Percentiles rank a stretch among this genome's conserved stretches.
These are phyloP conservation scores for Solanum sejunctum DNA, from an alignment of 257 asterid species.

Conservation along the genomic window DNA sequence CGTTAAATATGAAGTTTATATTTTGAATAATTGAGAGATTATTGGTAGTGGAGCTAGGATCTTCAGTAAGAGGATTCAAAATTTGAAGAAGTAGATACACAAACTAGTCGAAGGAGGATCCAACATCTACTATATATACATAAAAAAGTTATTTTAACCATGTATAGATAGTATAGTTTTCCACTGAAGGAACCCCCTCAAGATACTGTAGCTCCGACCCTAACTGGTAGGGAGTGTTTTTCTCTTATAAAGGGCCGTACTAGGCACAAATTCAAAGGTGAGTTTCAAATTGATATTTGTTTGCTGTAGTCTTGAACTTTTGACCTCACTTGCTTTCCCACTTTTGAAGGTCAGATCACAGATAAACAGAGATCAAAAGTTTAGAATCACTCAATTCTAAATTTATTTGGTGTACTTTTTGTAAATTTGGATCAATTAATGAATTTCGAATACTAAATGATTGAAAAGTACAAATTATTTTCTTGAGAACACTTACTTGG, in stretches of 20 bases:
- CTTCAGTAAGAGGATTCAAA: too few relatives aligned
- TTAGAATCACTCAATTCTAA: background rate
- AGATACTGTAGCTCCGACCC: too few relatives aligned
- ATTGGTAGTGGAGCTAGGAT: background rate
- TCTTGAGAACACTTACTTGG: constrained; percentile 29
- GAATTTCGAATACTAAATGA: background rate
- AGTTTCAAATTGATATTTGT: background rate
- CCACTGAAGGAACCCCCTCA: too few relatives aligned
- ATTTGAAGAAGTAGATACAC: too few relatives aligned
- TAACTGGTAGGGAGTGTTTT: background rate
- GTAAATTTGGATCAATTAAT: background rate
- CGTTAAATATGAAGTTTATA: background rate
- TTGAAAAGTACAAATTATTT: background rate
- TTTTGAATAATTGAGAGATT: background rate
- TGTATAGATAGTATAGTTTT: too few relatives aligned
- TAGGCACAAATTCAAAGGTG: background rate
- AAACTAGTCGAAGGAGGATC: too few relatives aligned
- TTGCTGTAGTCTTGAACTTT: background rate
- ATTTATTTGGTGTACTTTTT: background rate
- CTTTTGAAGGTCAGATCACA: background rate
- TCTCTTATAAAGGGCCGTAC: background rate
- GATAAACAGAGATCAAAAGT: background rate
- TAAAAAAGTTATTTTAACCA: too few relatives aligned
- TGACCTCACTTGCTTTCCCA: background rate
- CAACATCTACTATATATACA: too few relatives aligned